Conservation (phyloP, 2,329 filamentous ascomycete genomes). For the Penicillium occitanis region DNA sequence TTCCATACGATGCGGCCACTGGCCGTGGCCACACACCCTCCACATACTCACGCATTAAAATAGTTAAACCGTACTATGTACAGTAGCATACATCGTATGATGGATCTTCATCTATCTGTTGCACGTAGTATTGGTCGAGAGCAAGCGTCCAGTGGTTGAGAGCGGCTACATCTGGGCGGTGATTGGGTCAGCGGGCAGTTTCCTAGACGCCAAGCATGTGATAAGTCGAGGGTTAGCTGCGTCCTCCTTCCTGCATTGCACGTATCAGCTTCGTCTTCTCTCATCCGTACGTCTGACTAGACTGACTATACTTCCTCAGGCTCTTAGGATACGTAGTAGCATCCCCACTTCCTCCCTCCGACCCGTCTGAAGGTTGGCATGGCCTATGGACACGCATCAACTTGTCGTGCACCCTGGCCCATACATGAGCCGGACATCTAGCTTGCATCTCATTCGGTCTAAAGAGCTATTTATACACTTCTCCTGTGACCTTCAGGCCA, state of each 20-base stretch:
- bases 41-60: too few species aligned
- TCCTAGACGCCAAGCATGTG: constrained; percentile 8
- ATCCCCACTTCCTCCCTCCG: not conserved
- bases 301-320: too few species aligned
- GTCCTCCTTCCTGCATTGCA: not conserved
- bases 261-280: constrained; percentile 10
- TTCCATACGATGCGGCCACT: not conserved
- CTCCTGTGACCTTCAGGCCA: constrained; percentile 5
- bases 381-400: not conserved
- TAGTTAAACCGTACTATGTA: too few species aligned
- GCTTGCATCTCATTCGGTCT: constrained; percentile 1
- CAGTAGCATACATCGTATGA: not conserved
- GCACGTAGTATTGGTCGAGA: constrained; percentile 7
- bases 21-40: not conserved
- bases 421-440: constrained; percentile 5
- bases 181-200: constrained; percentile 4
- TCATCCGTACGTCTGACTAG: not conserved
- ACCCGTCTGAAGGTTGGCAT: not conserved
- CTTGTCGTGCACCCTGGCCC: not conserved
- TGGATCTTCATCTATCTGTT: constrained; percentile 7
- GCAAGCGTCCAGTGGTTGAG: not conserved
- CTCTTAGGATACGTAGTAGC: not conserved
- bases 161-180: constrained; percentile 3
- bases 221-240: constrained; percentile 13
- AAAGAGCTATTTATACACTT: constrained; percentile 10